These are phyloP conservation scores for Colletotrichum cereale DNA, from an alignment of 2,329 filamentous ascomycete genomes.

Conservation along the genomic window DNA sequence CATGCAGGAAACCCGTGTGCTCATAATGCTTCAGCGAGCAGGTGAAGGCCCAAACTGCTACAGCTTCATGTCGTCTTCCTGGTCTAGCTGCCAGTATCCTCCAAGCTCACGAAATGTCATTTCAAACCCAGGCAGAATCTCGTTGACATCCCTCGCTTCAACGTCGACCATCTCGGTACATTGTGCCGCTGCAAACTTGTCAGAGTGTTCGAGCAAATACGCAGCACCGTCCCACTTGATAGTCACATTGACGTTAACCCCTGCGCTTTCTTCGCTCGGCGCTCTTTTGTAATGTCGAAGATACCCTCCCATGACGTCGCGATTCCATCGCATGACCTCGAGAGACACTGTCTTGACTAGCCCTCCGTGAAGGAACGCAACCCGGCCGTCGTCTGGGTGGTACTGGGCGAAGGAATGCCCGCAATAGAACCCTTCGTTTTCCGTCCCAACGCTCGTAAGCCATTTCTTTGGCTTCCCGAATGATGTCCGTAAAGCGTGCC, in stretches of 20 bases:
- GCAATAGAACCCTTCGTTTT: slow-evolving; percentile 32
- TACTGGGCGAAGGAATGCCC: slow-evolving; percentile 33
- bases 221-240: slow-evolving; percentile 31
- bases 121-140: slow-evolving; percentile 31
- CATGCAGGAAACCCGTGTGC: background rate
- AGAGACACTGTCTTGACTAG: slow-evolving; percentile 27
- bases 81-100: slow-evolving; percentile 36
- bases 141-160: slow-evolving; percentile 19
- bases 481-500: slow-evolving; percentile 18
- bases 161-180: slow-evolving; percentile 32
- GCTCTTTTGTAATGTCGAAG: slow-evolving; percentile 26
- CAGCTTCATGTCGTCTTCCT: slow-evolving; percentile 2
- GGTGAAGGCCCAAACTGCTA: background rate
- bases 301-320: slow-evolving; percentile 27
- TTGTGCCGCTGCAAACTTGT: slow-evolving; percentile 17
- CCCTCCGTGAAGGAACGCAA: slow-evolving; percentile 29
- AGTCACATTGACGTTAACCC: slow-evolving; percentile 21
- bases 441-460: slow-evolving; percentile 29
- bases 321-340: slow-evolving; percentile 30
- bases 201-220: slow-evolving; percentile 19
- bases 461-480: slow-evolving; percentile 30
- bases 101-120: slow-evolving; percentile 26
- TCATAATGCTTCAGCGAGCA: background rate
- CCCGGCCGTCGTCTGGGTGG: slow-evolving; percentile 30
- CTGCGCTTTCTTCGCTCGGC: slow-evolving; percentile 21